Evolutionary conservation across 768 basidiomycete species (phyloP).

Genomic region (Kwoniella bestiolae): DNA sequence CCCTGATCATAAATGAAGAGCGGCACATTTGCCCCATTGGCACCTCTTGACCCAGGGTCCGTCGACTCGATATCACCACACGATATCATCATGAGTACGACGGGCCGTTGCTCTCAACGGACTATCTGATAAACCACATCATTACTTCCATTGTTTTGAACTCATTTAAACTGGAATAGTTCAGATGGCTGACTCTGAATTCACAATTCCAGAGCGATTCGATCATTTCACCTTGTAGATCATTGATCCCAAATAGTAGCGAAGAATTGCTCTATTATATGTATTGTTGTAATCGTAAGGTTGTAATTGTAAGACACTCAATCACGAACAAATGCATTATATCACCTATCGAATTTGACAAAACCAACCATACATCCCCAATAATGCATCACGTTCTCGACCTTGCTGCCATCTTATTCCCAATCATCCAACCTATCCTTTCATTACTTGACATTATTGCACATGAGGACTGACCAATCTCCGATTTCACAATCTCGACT

Average conservation of each 20-base stretch:
- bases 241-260: too few relatives aligned
- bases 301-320: neutral
- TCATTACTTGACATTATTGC: neutral
- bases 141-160: neutral
- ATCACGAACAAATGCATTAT: neutral
- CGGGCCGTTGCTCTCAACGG: slow-evolving; percentile 37
- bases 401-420: neutral
- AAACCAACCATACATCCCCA: neutral
- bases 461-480: neutral
- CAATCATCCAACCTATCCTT: neutral
- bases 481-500: neutral
- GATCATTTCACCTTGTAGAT: neutral
- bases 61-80: slow-evolving; percentile 15
- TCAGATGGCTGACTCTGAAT: neutral
- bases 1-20: slow-evolving; percentile 55
- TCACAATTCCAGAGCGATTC: too few relatives aligned
- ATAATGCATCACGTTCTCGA: neutral
- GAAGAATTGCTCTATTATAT: too few relatives aligned
- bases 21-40: slow-evolving; percentile 52
- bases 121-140: slow-evolving; percentile 31
- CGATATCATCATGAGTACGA: slow-evolving; percentile 10
- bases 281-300: neutral
- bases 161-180: too few relatives aligned
- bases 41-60: slow-evolving; percentile 56
- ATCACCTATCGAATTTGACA: neutral